A percentile compares a stretch with the other conserved stretches of the same genome.
Evolutionary conservation across 306 rosid genomes (phyloP).

Genomic region (Pueraria montana): DNA sequence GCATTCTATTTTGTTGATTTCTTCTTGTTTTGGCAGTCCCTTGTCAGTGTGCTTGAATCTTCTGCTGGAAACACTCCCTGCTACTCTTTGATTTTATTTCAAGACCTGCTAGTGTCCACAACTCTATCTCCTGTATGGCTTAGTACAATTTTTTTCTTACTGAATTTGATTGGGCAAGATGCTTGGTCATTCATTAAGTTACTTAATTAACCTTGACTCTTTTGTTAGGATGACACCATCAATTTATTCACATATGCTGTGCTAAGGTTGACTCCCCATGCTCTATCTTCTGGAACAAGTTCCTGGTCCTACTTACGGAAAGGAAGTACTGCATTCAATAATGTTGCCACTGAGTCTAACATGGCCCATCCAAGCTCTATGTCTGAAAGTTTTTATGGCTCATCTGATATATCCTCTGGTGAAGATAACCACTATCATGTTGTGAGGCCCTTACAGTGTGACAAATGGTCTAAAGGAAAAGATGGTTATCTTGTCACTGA

Average conservation of each 20-base stretch:
- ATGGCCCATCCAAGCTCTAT: constrained; percentile 58
- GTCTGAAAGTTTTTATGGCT: constrained; percentile 67
- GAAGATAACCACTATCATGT: constrained; percentile 62
- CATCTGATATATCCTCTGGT: constrained; percentile 53
- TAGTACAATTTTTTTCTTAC: constrained; percentile 29
- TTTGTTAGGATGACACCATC: constrained; percentile 87
- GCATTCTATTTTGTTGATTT: constrained; percentile 39
- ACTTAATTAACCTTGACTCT: constrained; percentile 44
- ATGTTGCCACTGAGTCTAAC: constrained; percentile 59
- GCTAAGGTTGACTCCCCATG: constrained; percentile 88
- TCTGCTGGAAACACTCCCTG: constrained; percentile 83
- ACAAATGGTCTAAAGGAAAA: constrained; percentile 94
- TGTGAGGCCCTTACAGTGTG: constrained; percentile 80
- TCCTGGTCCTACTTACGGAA: constrained; percentile 94
- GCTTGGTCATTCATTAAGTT: constrained; percentile 37
- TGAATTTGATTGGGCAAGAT: constrained; percentile 34
- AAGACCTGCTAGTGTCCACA: constrained; percentile 95
- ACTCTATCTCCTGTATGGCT: constrained; percentile 94
- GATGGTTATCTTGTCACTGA: constrained; percentile 94
- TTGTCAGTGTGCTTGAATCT: constrained; percentile 84
- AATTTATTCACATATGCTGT: constrained; percentile 93
- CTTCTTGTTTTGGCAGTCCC: constrained; percentile 76
- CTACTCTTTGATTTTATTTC: constrained; percentile 85
- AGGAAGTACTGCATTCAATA: constrained; percentile 69
- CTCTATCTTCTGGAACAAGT: constrained; percentile 82